A percentile compares a stretch with the other conserved stretches of the same genome.
Conservation (phyloP, 306 rosid genomes). For the Cucumis cinereus region DNA sequence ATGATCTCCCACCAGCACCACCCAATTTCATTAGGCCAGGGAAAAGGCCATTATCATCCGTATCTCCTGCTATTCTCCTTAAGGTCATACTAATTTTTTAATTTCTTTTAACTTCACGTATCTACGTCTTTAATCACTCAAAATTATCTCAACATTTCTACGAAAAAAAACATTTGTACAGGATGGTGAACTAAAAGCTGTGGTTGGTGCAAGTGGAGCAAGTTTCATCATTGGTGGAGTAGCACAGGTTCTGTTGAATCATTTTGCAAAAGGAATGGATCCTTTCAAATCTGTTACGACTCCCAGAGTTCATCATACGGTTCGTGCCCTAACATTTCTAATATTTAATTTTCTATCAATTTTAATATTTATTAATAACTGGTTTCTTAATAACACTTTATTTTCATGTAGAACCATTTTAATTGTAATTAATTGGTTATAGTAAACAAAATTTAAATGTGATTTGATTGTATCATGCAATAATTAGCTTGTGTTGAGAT, state of each 20-base stretch:
- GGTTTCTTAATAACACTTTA: no score
- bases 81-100: conserved; percentile 29
- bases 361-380: no score
- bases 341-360: no score
- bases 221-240: conserved; percentile 46
- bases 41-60: conserved; percentile 71
- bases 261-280: conserved; percentile 61
- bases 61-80: conserved; percentile 65
- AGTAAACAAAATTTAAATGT: no score
- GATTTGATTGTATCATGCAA: no score
- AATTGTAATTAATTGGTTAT: no score
- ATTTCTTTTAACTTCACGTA: background rate
- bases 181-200: conserved; percentile 57
- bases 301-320: conserved; percentile 79
- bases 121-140: no score
- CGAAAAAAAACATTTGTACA: background rate
- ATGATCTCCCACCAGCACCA: conserved; percentile 52
- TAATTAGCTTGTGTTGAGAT: no score
- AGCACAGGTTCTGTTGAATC: conserved; percentile 59
- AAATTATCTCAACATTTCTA: no score
- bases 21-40: conserved; percentile 66
- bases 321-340: background rate
- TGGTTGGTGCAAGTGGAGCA: conserved; percentile 79
- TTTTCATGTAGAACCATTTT: no score
- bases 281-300: conserved; percentile 55